Evolutionary conservation across 805 yeast species (phyloP).

Genomic region (Lachancea fermentati): DNA sequence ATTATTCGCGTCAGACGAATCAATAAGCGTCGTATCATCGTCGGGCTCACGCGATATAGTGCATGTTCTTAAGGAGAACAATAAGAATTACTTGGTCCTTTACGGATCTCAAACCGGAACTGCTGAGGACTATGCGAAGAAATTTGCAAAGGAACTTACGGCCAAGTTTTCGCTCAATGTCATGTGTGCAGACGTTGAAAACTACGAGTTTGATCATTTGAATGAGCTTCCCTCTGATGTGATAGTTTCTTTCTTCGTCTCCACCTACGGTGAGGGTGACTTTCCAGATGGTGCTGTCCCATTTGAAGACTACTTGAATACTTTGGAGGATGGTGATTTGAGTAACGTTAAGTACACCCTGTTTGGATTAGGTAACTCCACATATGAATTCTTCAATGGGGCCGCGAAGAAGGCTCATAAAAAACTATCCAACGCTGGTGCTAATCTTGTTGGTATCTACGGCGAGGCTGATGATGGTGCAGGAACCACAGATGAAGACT

Average conservation of each 20-base stretch:
- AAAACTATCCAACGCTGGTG: slow-evolving; percentile 57
- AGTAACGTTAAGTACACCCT: slow-evolving; percentile 59
- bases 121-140: slow-evolving; percentile 92
- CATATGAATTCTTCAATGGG: slow-evolving; percentile 87
- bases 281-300: slow-evolving; percentile 92
- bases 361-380: slow-evolving; percentile 92
- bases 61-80: slow-evolving; percentile 50
- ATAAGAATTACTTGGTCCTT: slow-evolving; percentile 72
- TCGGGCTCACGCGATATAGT: slow-evolving; percentile 52
- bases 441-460: slow-evolving; percentile 61
- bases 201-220: slow-evolving; percentile 76
- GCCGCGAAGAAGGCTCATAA: slow-evolving; percentile 61
- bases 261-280: slow-evolving; percentile 98
- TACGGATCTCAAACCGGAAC: slow-evolving; percentile 98
- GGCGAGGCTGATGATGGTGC: slow-evolving; percentile 96
- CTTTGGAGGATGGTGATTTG: slow-evolving; percentile 49
- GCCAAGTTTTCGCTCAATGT: slow-evolving; percentile 75
- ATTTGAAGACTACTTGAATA: slow-evolving; percentile 63
- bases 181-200: slow-evolving; percentile 83
- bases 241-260: slow-evolving; percentile 70
- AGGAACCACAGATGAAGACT: slow-evolving; percentile 94
- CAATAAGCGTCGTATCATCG: slow-evolving; percentile 31
- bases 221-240: slow-evolving; percentile 54
- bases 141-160: slow-evolving; percentile 82
- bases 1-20: slow-evolving; percentile 29